Percentiles rank a stretch among this genome's conserved stretches.
Conservation (phyloP, 176 grass and related monocot genomes). For the Hordeum marinum region DNA sequence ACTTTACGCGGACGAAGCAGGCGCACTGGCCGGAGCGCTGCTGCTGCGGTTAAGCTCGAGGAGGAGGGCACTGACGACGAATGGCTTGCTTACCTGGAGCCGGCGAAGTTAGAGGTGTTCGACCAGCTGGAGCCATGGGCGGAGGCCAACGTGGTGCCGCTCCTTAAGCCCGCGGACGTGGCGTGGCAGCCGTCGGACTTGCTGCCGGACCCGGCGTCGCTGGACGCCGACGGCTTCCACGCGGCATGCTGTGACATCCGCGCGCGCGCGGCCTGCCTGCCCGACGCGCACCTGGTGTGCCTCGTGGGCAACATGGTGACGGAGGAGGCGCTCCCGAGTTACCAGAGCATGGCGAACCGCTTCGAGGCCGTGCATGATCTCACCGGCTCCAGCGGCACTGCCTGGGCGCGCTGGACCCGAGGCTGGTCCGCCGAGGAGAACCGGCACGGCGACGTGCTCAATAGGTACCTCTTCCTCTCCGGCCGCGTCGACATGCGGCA, state of each 20-base stretch:
- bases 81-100: neutral
- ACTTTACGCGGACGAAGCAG: neutral
- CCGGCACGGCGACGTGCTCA: constrained; percentile 74
- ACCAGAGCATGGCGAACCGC: constrained; percentile 31
- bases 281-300: constrained; percentile 60
- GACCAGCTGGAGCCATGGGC: neutral
- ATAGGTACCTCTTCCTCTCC: constrained; percentile 66
- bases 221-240: constrained; percentile 32
- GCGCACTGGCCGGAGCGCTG: neutral
- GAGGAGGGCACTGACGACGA: neutral
- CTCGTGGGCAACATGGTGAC: constrained; percentile 36
- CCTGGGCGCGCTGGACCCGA: constrained; percentile 77
- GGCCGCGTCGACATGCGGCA: constrained; percentile 65
- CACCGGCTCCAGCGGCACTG: constrained; percentile 48
- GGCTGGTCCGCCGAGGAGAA: constrained; percentile 79
- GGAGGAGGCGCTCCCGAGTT: no score
- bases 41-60: neutral
- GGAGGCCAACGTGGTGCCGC: constrained; percentile 12
- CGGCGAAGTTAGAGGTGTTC: neutral
- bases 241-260: constrained; percentile 8
- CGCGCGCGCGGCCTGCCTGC: constrained; percentile 56
- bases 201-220: constrained; percentile 34
- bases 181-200: neutral
- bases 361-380: constrained; percentile 50
- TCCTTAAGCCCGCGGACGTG: neutral